phyloP scores from a whole-genome alignment of 768 basidiomycete species.

The Glaciozyma antarctica region DNA sequence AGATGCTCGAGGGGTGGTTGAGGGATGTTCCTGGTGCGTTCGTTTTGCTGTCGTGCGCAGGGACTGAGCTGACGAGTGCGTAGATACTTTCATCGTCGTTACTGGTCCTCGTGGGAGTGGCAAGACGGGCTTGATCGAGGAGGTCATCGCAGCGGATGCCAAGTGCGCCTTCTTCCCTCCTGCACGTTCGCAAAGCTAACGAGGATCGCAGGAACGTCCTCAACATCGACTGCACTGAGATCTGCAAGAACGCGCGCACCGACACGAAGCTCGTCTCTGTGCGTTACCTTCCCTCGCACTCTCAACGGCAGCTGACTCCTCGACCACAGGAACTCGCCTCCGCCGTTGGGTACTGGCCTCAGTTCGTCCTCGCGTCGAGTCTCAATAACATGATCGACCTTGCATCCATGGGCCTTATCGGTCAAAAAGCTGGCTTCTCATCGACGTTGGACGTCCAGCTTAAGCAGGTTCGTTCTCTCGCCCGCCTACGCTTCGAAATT shows the following conservation, averaged over 20 bases:
- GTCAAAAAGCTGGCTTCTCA: slow-evolving; percentile 86
- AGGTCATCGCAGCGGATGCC: slow-evolving; percentile 37
- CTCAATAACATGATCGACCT: slow-evolving; percentile 76
- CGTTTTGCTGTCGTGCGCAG: neutral
- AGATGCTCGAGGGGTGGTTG: slow-evolving; percentile 59
- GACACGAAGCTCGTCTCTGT: slow-evolving; percentile 35
- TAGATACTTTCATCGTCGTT: slow-evolving; percentile 42
- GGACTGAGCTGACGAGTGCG: neutral
- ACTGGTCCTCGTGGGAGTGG: slow-evolving; percentile 43
- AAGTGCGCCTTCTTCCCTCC: slow-evolving; percentile 29
- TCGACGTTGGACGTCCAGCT: slow-evolving; percentile 71
- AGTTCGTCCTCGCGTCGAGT: slow-evolving; percentile 75
- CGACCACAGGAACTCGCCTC: slow-evolving; percentile 56
- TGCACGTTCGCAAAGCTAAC: neutral
- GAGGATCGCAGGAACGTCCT: slow-evolving; percentile 50
- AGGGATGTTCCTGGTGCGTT: slow-evolving; percentile 62
- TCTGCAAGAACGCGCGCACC: slow-evolving; percentile 48
- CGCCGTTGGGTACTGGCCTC: slow-evolving; percentile 82
- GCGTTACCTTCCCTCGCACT: neutral
- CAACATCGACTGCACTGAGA: slow-evolving; percentile 70
- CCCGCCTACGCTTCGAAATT: neutral
- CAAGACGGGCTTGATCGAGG: slow-evolving; percentile 40
- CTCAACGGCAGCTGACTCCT: slow-evolving; percentile 50
- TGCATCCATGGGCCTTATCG: slow-evolving; percentile 87
- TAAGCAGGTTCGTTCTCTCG: slow-evolving; percentile 44